Conservation (phyloP, 345 rosid species). For the Eucalyptus leucophloia region DNA sequence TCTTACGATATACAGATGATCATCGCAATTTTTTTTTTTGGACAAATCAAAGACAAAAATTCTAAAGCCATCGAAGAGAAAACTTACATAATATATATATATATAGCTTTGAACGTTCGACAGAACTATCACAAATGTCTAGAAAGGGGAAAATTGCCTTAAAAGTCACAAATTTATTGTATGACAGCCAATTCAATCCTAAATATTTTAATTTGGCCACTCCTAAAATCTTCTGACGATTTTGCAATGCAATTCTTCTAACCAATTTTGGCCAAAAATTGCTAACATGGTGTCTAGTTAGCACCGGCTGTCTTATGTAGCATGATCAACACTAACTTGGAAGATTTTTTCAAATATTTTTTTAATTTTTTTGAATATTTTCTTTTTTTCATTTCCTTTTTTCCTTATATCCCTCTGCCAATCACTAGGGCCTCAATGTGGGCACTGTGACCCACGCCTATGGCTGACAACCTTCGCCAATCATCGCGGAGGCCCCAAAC, state of each 20-base stretch:
- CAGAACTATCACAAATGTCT: neutral
- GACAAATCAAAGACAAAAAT: too few relatives aligned
- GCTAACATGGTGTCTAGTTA: too few relatives aligned
- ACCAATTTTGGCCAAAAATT: too few relatives aligned
- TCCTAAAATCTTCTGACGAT: neutral
- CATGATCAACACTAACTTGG: accelerated
- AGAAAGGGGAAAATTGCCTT: neutral
- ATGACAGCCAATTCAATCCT: too few relatives aligned
- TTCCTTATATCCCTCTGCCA: neutral
- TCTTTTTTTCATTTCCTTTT: neutral
- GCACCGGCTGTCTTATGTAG: accelerated
- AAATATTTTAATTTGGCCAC: too few relatives aligned
- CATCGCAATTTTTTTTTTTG: neutral
- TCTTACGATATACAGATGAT: neutral
- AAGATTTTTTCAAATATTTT: too few relatives aligned
- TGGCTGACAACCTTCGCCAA: neutral
- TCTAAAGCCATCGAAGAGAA: neutral
- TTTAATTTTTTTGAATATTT: too few relatives aligned
- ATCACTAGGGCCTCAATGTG: neutral
- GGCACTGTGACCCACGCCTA: neutral
- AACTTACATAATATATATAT: neutral
- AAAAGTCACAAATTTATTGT: neutral
- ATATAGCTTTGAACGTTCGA: neutral
- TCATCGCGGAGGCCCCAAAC: too few relatives aligned
- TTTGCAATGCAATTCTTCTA: neutral